A percentile compares a stretch with the other conserved stretches of the same genome.
Evolutionary conservation across 129 eudicot species (phyloP).

Genomic region (Glebionis coronaria): DNA sequence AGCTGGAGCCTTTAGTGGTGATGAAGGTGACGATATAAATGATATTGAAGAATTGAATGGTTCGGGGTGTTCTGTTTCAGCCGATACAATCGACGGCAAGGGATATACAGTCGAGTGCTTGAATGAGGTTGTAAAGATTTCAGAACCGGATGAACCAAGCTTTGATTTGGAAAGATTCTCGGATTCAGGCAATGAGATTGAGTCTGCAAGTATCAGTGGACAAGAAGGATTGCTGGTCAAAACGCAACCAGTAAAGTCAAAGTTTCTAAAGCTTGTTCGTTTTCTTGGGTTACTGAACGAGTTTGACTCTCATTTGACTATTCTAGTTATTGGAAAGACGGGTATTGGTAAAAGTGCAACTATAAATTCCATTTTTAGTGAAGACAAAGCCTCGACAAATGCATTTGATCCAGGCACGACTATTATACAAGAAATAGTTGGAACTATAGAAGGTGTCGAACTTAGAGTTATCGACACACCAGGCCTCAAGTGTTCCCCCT

Average conservation of each 20-base stretch:
- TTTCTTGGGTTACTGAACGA: constrained; percentile 36
- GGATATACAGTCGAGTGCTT: no score
- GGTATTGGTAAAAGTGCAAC: constrained; percentile 87
- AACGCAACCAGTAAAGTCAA: constrained; percentile 40
- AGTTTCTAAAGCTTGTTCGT: constrained; percentile 44
- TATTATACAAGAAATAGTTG: constrained; percentile 42
- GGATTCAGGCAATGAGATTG: neutral
- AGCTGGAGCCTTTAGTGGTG: no score
- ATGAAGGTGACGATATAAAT: no score
- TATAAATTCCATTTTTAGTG: constrained; percentile 64
- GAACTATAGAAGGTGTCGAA: constrained; percentile 46
- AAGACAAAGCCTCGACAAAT: constrained; percentile 36
- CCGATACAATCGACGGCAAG: no score
- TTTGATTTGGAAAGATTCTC: constrained; percentile 11
- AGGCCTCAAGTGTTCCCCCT: constrained; percentile 49
- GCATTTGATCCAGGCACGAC: constrained; percentile 57
- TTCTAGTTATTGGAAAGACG: constrained; percentile 70
- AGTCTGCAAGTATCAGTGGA: neutral
- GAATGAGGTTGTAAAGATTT: neutral
- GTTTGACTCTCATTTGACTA: constrained; percentile 42
- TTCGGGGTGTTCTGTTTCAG: no score
- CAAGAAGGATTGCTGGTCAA: no score
- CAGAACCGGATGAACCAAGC: neutral
- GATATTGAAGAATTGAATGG: no score
- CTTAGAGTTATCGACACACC: constrained; percentile 73